A percentile compares a stretch with the other conserved stretches of the same genome.
Conservation (phyloP, 2,329 filamentous ascomycete genomes). For the Monilinia polystroma region DNA sequence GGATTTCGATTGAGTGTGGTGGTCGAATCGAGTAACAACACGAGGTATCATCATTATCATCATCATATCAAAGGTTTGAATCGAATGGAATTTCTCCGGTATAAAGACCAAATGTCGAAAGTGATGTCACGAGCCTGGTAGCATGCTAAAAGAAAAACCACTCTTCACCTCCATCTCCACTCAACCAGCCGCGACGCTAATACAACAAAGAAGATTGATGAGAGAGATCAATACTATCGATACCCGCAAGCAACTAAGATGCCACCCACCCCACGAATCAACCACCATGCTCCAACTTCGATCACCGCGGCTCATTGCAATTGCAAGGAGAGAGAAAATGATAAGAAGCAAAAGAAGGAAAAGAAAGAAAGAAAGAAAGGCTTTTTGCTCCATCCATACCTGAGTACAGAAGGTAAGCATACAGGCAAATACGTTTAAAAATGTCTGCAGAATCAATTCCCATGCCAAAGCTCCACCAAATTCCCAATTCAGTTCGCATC, state of each 20-base stretch:
- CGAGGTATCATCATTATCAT: background rate
- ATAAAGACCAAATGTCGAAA: conserved; percentile 2
- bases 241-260: background rate
- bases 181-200: background rate
- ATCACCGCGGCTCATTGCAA: background rate
- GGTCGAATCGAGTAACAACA: too few species aligned
- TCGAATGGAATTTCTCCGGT: background rate
- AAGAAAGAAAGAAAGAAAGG: too few species aligned
- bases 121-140: conserved; percentile 1
- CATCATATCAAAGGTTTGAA: background rate
- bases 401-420: background rate
- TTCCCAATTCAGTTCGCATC: background rate
- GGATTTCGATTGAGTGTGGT: too few species aligned
- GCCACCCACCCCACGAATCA: background rate
- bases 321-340: background rate
- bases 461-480: background rate
- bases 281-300: background rate
- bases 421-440: background rate
- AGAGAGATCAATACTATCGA: background rate
- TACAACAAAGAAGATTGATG: background rate
- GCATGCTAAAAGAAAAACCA: background rate
- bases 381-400: background rate
- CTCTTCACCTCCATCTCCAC: background rate
- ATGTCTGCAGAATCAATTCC: background rate
- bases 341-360: background rate